A percentile compares a stretch with the other conserved stretches of the same genome.
Evolutionary conservation across 108 stramenopile species (phyloP).

Genomic region (Cyclostephanos tholiformis): DNA sequence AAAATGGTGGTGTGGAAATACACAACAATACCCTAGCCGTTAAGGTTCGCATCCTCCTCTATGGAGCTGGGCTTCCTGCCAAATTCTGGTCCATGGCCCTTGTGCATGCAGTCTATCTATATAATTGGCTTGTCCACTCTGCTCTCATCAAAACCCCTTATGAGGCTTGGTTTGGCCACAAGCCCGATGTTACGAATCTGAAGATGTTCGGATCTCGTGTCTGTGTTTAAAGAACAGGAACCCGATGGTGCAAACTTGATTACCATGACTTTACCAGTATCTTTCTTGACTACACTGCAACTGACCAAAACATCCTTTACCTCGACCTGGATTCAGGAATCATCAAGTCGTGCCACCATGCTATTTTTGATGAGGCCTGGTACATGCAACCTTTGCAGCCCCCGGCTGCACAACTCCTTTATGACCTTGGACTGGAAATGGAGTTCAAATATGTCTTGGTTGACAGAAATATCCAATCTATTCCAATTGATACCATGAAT

Average conservation of each 20-base stretch:
- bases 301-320: no score
- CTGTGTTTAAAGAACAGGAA: no score
- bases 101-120: neutral
- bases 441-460: no score
- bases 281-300: neutral
- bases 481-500: neutral
- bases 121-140: neutral
- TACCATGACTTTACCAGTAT: no score
- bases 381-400: no score
- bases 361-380: neutral
- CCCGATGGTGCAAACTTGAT: no score
- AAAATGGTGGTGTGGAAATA: neutral
- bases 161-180: no score
- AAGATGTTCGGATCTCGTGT: no score
- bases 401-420: neutral
- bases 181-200: no score
- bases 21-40: neutral
- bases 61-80: neutral
- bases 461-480: neutral
- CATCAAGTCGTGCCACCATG: neutral
- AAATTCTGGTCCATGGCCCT: neutral
- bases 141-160: neutral
- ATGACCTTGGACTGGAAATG: neutral
- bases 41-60: neutral
- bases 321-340: neutral